These are phyloP conservation scores for Epichloe scottii DNA, from an alignment of 2,329 filamentous ascomycete species.

Conservation along the genomic window DNA sequence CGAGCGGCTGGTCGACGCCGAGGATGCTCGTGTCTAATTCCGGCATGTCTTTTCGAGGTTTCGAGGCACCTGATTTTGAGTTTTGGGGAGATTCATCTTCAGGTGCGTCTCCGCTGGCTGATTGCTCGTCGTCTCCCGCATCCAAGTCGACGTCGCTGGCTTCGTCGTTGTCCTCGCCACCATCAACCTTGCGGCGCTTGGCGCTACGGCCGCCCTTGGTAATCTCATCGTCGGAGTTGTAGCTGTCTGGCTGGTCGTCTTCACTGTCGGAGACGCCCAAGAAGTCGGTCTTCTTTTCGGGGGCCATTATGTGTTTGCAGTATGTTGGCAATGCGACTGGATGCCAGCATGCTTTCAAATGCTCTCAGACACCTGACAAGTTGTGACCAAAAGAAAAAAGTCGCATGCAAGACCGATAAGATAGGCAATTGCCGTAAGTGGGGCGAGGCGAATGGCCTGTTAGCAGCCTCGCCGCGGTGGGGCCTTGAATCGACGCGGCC, in stretches of 20 bases:
- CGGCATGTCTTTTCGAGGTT: conserved; percentile 10
- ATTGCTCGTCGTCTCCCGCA: conserved; percentile 15
- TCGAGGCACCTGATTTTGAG: conserved; percentile 12
- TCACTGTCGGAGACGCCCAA: conserved; percentile 49
- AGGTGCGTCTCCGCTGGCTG: neutral
- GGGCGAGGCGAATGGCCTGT: neutral
- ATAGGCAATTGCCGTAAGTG: neutral
- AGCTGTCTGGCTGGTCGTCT: conserved; percentile 44
- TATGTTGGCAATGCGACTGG: neutral
- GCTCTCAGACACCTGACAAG: neutral
- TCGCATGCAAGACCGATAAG: conserved; percentile 1
- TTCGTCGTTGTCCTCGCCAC: conserved; percentile 25
- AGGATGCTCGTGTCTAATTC: conserved; percentile 27
- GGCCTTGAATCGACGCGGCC: conserved; percentile 1
- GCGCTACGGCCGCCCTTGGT: conserved; percentile 48
- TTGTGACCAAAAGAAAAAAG: neutral
- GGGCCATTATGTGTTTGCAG: conserved; percentile 36
- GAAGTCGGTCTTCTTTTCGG: conserved; percentile 61
- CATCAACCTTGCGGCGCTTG: conserved; percentile 51
- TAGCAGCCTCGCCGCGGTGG: conserved; percentile 3
- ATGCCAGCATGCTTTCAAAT: neutral
- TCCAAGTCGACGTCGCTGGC: conserved; percentile 22
- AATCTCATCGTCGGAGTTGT: conserved; percentile 58
- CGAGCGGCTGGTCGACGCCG: conserved; percentile 40
- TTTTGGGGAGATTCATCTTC: conserved; percentile 7